A percentile compares a stretch with the other conserved stretches of the same genome.
Conservation (phyloP, 345 rosid genomes). For the Populus ilicifolia region DNA sequence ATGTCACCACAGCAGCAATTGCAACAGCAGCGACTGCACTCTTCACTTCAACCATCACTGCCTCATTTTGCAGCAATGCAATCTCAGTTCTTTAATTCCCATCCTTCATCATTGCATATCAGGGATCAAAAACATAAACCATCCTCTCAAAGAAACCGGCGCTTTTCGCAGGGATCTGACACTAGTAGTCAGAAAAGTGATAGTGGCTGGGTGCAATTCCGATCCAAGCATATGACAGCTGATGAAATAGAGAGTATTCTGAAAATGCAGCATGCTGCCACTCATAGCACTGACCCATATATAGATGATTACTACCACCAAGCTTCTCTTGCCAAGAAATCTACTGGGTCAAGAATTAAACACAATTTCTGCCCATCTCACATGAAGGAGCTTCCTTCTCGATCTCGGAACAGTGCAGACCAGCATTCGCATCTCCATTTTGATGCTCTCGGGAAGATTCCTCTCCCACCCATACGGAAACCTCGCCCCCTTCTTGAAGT, state of each 20-base stretch:
- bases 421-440: slow-evolving; percentile 50
- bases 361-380: slow-evolving; percentile 72
- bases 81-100: slow-evolving; percentile 55
- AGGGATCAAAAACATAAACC: slow-evolving; percentile 71
- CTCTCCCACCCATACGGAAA: slow-evolving; percentile 55
- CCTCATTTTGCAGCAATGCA: slow-evolving; percentile 70
- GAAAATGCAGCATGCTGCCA: slow-evolving; percentile 90
- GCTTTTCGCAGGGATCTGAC: slow-evolving; percentile 72
- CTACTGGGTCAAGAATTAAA: slow-evolving; percentile 57
- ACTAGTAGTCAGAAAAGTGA: slow-evolving; percentile 78
- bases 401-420: slow-evolving; percentile 65
- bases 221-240: slow-evolving; percentile 91
- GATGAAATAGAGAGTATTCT: slow-evolving; percentile 96
- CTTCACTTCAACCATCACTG: slow-evolving; percentile 55
- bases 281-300: slow-evolving; percentile 78
- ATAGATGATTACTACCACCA: slow-evolving; percentile 93
- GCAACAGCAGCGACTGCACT: slow-evolving; percentile 58
- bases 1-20: slow-evolving; percentile 52
- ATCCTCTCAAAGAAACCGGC: slow-evolving; percentile 57
- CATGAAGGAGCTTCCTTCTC: slow-evolving; percentile 70
- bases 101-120: slow-evolving; percentile 51
- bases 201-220: slow-evolving; percentile 54
- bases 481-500: slow-evolving; percentile 72
- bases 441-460: slow-evolving; percentile 61
- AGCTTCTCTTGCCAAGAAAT: slow-evolving; percentile 71